phyloP scores from a whole-genome alignment of 495 filamentous ascomycete species.

The Penicillium mononematosum region DNA sequence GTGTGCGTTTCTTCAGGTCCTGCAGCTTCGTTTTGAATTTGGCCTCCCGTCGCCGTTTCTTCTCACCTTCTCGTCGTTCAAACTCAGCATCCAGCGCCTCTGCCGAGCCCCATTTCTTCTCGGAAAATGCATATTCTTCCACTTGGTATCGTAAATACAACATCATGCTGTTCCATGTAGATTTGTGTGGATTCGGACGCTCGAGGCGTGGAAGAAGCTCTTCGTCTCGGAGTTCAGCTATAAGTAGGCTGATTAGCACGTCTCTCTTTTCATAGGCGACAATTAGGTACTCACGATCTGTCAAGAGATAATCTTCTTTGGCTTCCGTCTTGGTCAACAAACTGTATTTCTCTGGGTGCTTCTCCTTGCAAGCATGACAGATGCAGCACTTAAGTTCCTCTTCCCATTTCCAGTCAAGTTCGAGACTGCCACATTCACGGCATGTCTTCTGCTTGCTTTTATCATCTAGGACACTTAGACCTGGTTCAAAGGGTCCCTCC shows the following conservation, averaged over 20 bases:
- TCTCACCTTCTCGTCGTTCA: slow-evolving; percentile 71
- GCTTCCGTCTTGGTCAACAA: slow-evolving; percentile 96
- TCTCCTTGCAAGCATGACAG: slow-evolving; percentile 80
- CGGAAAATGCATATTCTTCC: slow-evolving; percentile 81
- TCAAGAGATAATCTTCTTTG: slow-evolving; percentile 90
- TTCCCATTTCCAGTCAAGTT: slow-evolving; percentile 95
- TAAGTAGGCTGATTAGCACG: slow-evolving; percentile 3
- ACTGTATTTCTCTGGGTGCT: slow-evolving; percentile 85
- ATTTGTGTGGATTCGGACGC: slow-evolving; percentile 90
- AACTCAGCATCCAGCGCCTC: slow-evolving; percentile 90
- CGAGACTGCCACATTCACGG: slow-evolving; percentile 74
- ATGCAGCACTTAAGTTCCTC: slow-evolving; percentile 71
- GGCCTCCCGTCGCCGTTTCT: slow-evolving; percentile 83
- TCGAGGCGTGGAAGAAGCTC: slow-evolving; percentile 85
- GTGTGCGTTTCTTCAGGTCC: slow-evolving; percentile 89
- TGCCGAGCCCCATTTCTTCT: slow-evolving; percentile 80
- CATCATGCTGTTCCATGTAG: slow-evolving; percentile 98
- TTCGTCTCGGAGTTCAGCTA: slow-evolving; percentile 80
- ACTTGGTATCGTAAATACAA: slow-evolving; percentile 91
- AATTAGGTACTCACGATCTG: slow-evolving; percentile 64
- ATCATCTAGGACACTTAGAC: slow-evolving; percentile 64
- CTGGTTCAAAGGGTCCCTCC: slow-evolving; percentile 82
- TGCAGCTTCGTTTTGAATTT: slow-evolving; percentile 87
- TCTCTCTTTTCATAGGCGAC: not conserved
- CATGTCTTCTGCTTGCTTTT: slow-evolving; percentile 69